Base-by-base conservation (phyloP, 345 rosid genomes). In the Populus simonii region DNA sequence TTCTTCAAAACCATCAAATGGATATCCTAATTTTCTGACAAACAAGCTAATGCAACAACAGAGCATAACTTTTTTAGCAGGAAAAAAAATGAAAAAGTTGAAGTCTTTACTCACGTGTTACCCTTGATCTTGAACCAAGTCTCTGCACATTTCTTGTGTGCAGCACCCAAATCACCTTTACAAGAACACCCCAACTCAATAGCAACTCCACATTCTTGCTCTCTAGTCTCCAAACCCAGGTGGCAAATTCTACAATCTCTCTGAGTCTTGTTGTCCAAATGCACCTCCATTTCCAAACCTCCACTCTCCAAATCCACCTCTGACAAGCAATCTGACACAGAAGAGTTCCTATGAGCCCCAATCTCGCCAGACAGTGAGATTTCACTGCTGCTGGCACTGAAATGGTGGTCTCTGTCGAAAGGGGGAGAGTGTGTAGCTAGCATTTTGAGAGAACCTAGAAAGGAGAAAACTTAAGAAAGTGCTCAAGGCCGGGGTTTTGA, bases 231-330 rank as follows among this genome's bases (percentile, higher is more conserved):
- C 63, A 88, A 79, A 84, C 87, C 86, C 75, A 89, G 71, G 78
- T 90, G 94, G 78, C 92, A 90, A 88, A 90, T 90, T 85, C 94
- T 88, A 81, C 94, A 90, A 71, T 90, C 90, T 77, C 80, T 86
- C 74, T 79, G 84, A 2, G 16, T 66, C 67, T 84, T 79, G 69
- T 79, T 77, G 57, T 55, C 22, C 79, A 84, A 88, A 85, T 88
- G 83, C 79, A 83, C 75, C 83, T 82, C 83, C 76, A 72, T 36
- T 18, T 78, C 81, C 75, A 82, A 59, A 18, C 59, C 76, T 41
- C 92, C 94, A 66, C 80, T 81, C 84, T 88, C 92, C 81, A 88
- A 85, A 76, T 82, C 76, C 59, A 86, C 79, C 38, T 90, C 90
- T 7, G 88, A 85, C 78, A 84, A 76, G 74, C 86, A 85, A 70